Conservation (phyloP, 805 yeast genomes). For the Saturnispora dispora region DNA sequence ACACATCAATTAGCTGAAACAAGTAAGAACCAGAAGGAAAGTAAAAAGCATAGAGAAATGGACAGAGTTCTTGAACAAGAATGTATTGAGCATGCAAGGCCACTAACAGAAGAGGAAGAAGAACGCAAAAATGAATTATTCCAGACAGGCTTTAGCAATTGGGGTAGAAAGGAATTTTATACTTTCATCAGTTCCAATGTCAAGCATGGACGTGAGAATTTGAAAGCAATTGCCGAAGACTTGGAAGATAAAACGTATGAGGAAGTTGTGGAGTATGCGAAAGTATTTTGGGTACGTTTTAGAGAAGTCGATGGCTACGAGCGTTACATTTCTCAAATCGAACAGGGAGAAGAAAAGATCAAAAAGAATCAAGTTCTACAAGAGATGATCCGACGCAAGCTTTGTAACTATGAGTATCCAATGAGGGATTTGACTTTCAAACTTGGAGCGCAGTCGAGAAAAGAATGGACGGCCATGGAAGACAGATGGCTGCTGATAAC, state of each 20-base stretch:
- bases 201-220: slow-evolving; percentile 72
- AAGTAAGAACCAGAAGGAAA: slow-evolving; percentile 39
- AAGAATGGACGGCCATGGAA: slow-evolving; percentile 77
- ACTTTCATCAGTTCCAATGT: slow-evolving; percentile 67
- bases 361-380: slow-evolving; percentile 57
- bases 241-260: slow-evolving; percentile 74
- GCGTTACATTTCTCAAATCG: slow-evolving; percentile 69
- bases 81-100: slow-evolving; percentile 68
- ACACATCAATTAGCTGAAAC: slow-evolving; percentile 56
- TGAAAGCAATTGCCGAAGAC: slow-evolving; percentile 63
- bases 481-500: slow-evolving; percentile 81
- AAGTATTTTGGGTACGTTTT: slow-evolving; percentile 72
- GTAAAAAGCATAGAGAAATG: slow-evolving; percentile 15
- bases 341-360: slow-evolving; percentile 80
- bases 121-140: slow-evolving; percentile 49
- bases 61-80: slow-evolving; percentile 45
- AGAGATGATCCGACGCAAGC: slow-evolving; percentile 68
- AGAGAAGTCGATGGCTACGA: slow-evolving; percentile 85
- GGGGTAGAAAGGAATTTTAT: slow-evolving; percentile 84
- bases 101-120: slow-evolving; percentile 77
- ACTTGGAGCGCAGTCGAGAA: slow-evolving; percentile 53
- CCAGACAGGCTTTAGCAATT: slow-evolving; percentile 62
- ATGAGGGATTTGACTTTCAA: slow-evolving; percentile 66
- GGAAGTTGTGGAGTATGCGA: slow-evolving; percentile 70
- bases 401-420: slow-evolving; percentile 59